Base-by-base conservation (phyloP, 2,329 filamentous ascomycete species). In the Cordyceps fumosorosea region DNA sequence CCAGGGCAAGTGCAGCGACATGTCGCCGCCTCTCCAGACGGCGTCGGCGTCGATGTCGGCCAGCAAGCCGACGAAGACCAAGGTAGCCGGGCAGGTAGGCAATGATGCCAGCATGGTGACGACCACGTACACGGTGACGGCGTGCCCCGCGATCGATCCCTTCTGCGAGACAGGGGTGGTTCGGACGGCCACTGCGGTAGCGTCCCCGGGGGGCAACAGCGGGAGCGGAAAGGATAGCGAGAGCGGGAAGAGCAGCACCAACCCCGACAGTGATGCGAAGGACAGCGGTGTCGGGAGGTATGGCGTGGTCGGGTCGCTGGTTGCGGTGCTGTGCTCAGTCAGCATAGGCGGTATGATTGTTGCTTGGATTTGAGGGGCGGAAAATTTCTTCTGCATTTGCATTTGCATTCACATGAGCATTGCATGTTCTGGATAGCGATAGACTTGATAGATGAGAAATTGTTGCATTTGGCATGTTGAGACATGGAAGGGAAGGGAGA, bases 1-100 rank as follows among this genome's bases (percentile, higher is more conserved):
- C 6, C 67, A 68, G 10, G 76, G 76, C 20, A 73, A 75, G 55
- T 78, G 76, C 50, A 64, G 71, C 44, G 70, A 37, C 34, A 5
- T 67, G n/a, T 65, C 67, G n/a, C 71, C 73, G 42, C 68, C 69
- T 26, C 32, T 57, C 20, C 42, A 2, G 42, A 18, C 42, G 3
- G 64, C 62, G 34, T 60, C 64, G 18, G 29, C 44, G n/a, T 34
- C 55, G 26, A 24, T 37, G 37, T 45, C 29, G 29, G 37, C 29
- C 16, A 32, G 47, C 32, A 12, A 29, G 47, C 34, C 47, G 16
- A 44, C 34, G 16, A 16, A 59, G 56, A 59, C 56, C 11, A 29
- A 44, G 3, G 26, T 48, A 26, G 50, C 3, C 3, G 48, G n/a
- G 2, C 34, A 53, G 2, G 44, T 40, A 8, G 12, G 20, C 4